Evolutionary conservation across 2,329 filamentous ascomycete species (phyloP).

Genomic region (Scedosporium dehoogii): DNA sequence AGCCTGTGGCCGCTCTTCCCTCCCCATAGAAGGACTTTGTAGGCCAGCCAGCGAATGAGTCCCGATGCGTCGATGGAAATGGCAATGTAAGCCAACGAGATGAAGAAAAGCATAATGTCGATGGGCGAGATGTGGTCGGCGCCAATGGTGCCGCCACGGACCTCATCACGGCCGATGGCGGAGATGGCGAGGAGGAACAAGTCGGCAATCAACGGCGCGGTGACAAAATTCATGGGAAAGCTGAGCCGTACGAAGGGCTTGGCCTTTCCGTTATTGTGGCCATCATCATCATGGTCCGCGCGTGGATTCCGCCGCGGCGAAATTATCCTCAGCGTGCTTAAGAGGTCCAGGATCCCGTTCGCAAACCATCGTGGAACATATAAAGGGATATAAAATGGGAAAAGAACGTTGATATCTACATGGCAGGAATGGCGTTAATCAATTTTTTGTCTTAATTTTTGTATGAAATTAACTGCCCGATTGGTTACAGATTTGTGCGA

Average conservation of each 20-base stretch:
- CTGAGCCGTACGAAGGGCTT: conserved; percentile 36
- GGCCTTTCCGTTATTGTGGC: conserved; percentile 17
- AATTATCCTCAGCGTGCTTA: conserved; percentile 38
- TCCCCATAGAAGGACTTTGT: conserved; percentile 58
- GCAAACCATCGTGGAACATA: conserved; percentile 43
- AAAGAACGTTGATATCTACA: conserved; percentile 58
- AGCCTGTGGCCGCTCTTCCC: conserved; percentile 57
- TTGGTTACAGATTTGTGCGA: background rate
- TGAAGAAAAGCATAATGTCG: conserved; percentile 67
- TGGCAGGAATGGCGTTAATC: background rate
- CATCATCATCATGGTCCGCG: conserved; percentile 8
- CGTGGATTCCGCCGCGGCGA: conserved; percentile 22
- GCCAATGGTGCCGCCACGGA: conserved; percentile 58
- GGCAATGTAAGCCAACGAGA: conserved; percentile 65
- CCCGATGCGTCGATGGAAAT: conserved; percentile 70
- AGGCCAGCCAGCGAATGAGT: conserved; percentile 59
- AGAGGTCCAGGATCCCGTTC: conserved; percentile 29
- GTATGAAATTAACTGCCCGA: too few species aligned
- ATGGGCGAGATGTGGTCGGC: conserved; percentile 56
- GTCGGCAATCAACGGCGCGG: conserved; percentile 59
- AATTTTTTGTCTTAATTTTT: too few species aligned
- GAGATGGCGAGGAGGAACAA: conserved; percentile 60
- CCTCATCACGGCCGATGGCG: conserved; percentile 57
- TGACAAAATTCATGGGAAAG: conserved; percentile 62
- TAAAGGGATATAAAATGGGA: conserved; percentile 57